phyloP scores from a whole-genome alignment of 163 green algal species.

The Chlorella variabilis region DNA sequence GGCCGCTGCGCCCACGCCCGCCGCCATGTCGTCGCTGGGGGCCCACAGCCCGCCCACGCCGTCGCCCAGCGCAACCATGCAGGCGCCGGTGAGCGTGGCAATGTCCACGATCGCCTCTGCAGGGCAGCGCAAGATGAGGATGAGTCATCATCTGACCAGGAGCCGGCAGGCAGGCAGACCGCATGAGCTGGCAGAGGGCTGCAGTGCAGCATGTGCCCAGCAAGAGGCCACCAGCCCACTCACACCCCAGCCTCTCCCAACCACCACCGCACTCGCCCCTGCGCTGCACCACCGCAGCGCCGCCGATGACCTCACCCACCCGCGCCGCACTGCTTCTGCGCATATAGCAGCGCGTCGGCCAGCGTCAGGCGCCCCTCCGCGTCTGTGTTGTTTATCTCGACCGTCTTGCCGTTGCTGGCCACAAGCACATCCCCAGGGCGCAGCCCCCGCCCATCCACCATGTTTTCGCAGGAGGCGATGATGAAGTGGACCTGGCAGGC shows the following conservation, averaged over 20 bases:
- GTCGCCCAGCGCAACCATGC: slow-evolving; percentile 85
- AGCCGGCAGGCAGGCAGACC: not conserved
- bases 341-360: slow-evolving; percentile 93
- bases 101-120: slow-evolving; percentile 86
- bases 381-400: slow-evolving; percentile 43
- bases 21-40: slow-evolving; percentile 73
- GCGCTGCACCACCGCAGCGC: not conserved
- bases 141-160: no score
- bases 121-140: not conserved
- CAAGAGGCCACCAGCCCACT: not conserved
- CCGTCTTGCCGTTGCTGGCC: slow-evolving; percentile 87
- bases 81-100: slow-evolving; percentile 94
- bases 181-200: not conserved
- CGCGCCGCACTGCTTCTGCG: slow-evolving; percentile 65
- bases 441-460: slow-evolving; percentile 88
- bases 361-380: slow-evolving; percentile 93
- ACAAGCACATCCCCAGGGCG: slow-evolving; percentile 93
- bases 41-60: slow-evolving; percentile 63
- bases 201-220: no score
- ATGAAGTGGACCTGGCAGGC: slow-evolving; percentile 88
- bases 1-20: slow-evolving; percentile 58
- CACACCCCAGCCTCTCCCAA: no score
- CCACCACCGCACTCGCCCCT: not conserved
- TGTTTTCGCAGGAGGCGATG: slow-evolving; percentile 95
- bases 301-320: not conserved